phyloP scores from a whole-genome alignment of 2,329 filamentous ascomycete species.

The Aspergillus candidus region DNA sequence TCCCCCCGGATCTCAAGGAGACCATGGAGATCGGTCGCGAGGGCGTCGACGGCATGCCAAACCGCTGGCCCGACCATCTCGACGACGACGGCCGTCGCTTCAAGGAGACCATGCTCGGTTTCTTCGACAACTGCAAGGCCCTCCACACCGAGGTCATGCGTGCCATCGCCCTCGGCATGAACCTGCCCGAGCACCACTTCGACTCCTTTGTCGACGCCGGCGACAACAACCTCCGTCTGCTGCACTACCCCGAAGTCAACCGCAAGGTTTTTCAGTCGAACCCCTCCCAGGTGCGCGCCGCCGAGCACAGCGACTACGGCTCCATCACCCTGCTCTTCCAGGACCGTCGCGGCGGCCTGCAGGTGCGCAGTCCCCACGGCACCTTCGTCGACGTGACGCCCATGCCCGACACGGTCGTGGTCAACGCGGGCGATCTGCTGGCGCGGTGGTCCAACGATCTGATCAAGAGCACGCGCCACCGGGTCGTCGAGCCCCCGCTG shows the following conservation, averaged over 20 bases:
- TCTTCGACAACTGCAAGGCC: constrained; percentile 67
- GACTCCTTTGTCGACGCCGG: constrained; percentile 65
- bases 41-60: constrained; percentile 58
- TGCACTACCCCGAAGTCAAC: constrained; percentile 69
- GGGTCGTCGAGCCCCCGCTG: constrained; percentile 77
- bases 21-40: constrained; percentile 57
- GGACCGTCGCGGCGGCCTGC: constrained; percentile 52
- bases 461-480: constrained; percentile 84
- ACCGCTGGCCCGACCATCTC: constrained; percentile 65
- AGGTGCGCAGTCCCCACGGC: constrained; percentile 64
- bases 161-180: constrained; percentile 77
- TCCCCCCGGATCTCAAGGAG: constrained; percentile 51
- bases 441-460: constrained; percentile 86
- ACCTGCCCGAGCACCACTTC: constrained; percentile 65
- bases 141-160: constrained; percentile 76
- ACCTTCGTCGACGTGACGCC: constrained; percentile 78
- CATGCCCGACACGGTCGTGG: constrained; percentile 72
- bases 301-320: constrained; percentile 66
- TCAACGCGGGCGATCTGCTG: constrained; percentile 84
- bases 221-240: constrained; percentile 65
- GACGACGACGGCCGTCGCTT: constrained; percentile 56
- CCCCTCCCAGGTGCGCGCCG: constrained; percentile 66
- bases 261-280: constrained; percentile 61
- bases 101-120: constrained; percentile 64
- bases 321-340: constrained; percentile 51